Evolutionary conservation across 768 basidiomycete genomes (phyloP).

Genomic region (Boletus reticulatus): DNA sequence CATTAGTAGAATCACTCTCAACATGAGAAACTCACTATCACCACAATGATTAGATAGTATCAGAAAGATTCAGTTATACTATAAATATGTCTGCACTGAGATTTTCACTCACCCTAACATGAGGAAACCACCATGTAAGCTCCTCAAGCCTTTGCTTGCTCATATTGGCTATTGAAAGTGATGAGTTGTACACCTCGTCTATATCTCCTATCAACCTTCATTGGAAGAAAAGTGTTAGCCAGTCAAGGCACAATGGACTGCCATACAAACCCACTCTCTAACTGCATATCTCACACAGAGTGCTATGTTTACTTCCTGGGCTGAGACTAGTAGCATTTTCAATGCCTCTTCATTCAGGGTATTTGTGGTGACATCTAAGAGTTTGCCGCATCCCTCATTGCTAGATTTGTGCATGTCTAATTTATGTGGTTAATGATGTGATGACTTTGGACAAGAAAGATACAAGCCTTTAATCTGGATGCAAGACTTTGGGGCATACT

Average conservation of each 20-base stretch:
- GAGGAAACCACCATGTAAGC: background rate
- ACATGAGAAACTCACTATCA: too few relatives aligned
- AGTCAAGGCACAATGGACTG: accelerated
- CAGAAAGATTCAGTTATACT: background rate
- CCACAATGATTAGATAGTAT: too few relatives aligned
- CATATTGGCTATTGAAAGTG: background rate
- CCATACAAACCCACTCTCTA: background rate
- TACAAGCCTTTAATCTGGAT: background rate
- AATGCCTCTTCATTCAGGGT: background rate
- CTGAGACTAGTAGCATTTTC: slow-evolving; percentile 1
- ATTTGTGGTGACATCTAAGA: background rate
- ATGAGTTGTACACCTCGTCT: background rate
- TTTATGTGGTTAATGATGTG: too few relatives aligned
- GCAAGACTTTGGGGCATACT: background rate
- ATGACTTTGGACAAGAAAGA: background rate
- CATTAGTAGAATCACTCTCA: too few relatives aligned
- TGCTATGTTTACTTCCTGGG: slow-evolving; percentile 1
- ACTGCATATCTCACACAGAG: slow-evolving; percentile 5
- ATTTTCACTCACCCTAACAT: background rate
- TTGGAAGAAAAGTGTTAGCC: background rate
- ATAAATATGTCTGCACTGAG: background rate
- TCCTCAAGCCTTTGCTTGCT: background rate
- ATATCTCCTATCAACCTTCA: background rate
- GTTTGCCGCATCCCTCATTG: background rate
- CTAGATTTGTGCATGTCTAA: background rate